Evolutionary conservation across 2,329 filamentous ascomycete species (phyloP).

Genomic region (Colletotrichum orchidophilum): DNA sequence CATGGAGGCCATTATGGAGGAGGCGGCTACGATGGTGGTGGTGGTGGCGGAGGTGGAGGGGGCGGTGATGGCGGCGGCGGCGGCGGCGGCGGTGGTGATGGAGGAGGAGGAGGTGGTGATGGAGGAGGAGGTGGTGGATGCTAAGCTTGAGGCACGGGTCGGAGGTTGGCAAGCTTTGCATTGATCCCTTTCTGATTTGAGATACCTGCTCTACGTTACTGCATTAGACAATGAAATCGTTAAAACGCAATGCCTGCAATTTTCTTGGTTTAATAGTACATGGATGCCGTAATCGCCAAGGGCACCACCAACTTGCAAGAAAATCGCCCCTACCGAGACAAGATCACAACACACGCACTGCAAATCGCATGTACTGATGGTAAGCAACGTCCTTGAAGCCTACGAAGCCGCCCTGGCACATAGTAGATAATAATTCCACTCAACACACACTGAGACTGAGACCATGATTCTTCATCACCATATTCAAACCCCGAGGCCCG

Average conservation of each 20-base stretch:
- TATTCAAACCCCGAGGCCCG: neutral
- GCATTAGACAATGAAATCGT: neutral
- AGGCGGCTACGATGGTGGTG: neutral
- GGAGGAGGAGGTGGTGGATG: neutral
- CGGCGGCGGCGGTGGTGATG: neutral
- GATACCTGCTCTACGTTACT: neutral
- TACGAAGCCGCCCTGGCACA: too few relatives aligned
- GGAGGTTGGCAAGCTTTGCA: neutral
- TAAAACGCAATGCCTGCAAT: neutral
- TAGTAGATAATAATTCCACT: too few relatives aligned
- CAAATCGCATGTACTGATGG: too few relatives aligned
- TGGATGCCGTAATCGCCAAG: too few relatives aligned
- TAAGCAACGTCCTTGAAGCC: too few relatives aligned
- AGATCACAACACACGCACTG: too few relatives aligned
- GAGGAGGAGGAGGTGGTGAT: neutral
- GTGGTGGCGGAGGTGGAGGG: neutral
- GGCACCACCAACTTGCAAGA: too few relatives aligned
- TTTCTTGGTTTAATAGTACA: too few relatives aligned
- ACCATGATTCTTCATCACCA: slow-evolving; percentile 9
- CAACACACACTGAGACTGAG: slow-evolving; percentile 3
- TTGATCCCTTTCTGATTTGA: neutral
- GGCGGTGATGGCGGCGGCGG: neutral
- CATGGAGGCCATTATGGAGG: neutral
- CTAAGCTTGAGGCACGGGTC: neutral
- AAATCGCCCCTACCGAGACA: too few relatives aligned